phyloP scores from a whole-genome alignment of 2,329 filamentous ascomycete genomes.

The Coniella lustricola region DNA sequence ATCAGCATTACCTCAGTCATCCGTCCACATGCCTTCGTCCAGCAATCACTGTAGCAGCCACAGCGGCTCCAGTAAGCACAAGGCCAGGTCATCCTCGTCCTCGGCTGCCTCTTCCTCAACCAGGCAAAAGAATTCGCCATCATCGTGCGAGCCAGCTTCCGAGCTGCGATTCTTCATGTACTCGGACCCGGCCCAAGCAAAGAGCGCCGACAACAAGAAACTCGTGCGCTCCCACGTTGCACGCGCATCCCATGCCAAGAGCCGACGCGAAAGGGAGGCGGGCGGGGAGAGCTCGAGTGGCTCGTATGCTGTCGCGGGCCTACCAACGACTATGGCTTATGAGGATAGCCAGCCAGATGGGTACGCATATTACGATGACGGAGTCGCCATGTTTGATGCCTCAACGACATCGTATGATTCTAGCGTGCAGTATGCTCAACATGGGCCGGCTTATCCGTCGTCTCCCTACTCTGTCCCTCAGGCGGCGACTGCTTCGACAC shows the following conservation, averaged over 20 bases:
- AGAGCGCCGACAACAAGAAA: conserved; percentile 7
- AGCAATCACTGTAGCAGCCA: too few relatives aligned
- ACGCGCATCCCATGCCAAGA: conserved; percentile 8
- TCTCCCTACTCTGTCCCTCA: background rate
- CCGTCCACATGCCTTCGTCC: too few relatives aligned
- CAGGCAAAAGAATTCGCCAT: too few relatives aligned
- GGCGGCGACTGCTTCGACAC: background rate
- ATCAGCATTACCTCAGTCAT: too few relatives aligned
- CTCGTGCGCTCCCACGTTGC: conserved; percentile 11
- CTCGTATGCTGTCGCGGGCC: background rate
- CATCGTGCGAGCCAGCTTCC: background rate
- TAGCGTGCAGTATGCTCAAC: too few relatives aligned
- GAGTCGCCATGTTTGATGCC: background rate
- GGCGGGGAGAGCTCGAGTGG: background rate
- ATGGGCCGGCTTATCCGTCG: background rate
- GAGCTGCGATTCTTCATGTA: conserved; percentile 13
- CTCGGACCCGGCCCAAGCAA: conserved; percentile 8
- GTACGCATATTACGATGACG: background rate
- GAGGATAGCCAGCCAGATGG: background rate
- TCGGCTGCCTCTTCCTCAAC: too few relatives aligned
- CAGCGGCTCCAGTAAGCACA: too few relatives aligned
- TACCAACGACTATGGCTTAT: background rate
- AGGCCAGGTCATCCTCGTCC: too few relatives aligned
- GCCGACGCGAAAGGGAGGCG: conserved; percentile 1
- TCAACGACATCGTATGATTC: background rate